phyloP scores from a whole-genome alignment of 73 alveolate genomes.

The Paramecium sonneborni region DNA sequence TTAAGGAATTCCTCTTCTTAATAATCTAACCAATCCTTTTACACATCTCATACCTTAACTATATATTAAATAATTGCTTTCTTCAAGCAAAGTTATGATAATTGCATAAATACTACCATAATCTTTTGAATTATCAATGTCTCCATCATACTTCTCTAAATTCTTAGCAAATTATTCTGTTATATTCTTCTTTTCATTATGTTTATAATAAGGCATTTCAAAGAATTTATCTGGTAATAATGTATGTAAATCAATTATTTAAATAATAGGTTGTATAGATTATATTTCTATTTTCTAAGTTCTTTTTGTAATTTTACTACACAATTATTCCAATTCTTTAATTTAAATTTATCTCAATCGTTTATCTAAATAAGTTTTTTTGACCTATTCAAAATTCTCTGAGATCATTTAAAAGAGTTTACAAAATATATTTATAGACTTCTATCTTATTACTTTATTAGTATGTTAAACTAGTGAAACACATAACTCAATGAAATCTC shows the following conservation, averaged over 20 bases:
- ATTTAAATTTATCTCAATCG: conserved; percentile 19
- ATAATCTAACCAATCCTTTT: conserved; percentile 1
- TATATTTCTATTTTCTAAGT: neutral
- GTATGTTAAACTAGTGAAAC: neutral
- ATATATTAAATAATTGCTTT: conserved; percentile 40
- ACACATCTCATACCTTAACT: conserved; percentile 51
- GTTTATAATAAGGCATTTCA: conserved; percentile 50
- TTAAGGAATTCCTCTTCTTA: neutral
- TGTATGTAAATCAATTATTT: neutral
- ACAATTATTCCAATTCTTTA: conserved; percentile 10
- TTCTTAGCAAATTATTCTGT: conserved; percentile 30
- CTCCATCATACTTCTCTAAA: conserved; percentile 49
- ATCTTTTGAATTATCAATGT: conserved; percentile 6
- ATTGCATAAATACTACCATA: conserved; percentile 23
- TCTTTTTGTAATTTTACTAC: conserved; percentile 11
- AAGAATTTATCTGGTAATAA: conserved; percentile 52
- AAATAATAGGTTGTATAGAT: neutral
- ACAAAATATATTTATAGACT: neutral
- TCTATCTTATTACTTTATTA: conserved; percentile 22
- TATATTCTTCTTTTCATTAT: neutral
- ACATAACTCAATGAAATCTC: neutral
- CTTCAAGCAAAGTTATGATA: neutral
- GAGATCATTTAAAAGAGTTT: neutral
- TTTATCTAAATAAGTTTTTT: neutral
- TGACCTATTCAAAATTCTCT: neutral